A percentile compares a stretch with the other conserved stretches of the same genome.
Conservation (phyloP, 371 early-diverging fungal species). For the Mucor racemosus region DNA sequence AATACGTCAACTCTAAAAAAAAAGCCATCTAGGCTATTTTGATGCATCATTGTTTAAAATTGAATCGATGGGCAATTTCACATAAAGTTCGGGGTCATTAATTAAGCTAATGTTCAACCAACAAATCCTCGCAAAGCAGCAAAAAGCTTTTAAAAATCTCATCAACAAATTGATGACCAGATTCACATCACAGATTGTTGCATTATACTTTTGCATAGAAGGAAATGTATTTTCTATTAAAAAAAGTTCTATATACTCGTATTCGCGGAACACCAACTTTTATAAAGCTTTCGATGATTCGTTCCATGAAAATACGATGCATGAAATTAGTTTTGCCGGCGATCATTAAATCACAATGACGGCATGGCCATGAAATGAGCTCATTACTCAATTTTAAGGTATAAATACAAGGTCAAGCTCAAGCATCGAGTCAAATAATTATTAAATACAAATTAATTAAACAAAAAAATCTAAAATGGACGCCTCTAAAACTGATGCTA, state of each 20-base stretch:
- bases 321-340: not conserved
- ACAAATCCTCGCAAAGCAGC: too few species aligned
- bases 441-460: not conserved
- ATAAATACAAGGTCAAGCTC: not conserved
- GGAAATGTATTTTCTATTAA: too few species aligned
- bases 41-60: too few species aligned
- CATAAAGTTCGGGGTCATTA: too few species aligned
- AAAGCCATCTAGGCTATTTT: not conserved
- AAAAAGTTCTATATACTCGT: too few species aligned
- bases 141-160: too few species aligned
- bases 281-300: not conserved
- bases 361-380: not conserved
- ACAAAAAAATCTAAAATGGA: not conserved
- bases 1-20: not conserved
- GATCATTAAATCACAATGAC: constrained; percentile 9
- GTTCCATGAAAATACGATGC: not conserved
- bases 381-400: not conserved
- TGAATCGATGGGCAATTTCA: too few species aligned
- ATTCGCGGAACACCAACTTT: not conserved
- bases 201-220: too few species aligned
- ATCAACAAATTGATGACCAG: not conserved
- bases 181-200: too few species aligned
- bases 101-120: too few species aligned
- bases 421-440: not conserved
- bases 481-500: constrained; percentile 31